Evolutionary conservation across 2,329 filamentous ascomycete genomes (phyloP).

Genomic region (Clonostachys chloroleuca): DNA sequence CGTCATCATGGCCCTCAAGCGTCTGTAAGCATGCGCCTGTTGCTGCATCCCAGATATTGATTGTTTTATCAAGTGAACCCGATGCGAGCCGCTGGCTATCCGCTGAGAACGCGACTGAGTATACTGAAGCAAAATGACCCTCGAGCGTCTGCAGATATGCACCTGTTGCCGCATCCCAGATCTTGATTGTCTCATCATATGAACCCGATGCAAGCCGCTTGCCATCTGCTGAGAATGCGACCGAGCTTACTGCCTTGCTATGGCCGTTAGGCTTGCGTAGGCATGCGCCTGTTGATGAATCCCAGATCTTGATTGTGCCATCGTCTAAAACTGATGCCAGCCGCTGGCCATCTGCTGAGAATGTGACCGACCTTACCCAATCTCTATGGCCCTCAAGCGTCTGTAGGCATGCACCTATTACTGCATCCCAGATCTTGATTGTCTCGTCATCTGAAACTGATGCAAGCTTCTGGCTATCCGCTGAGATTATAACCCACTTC

Average conservation of each 20-base stretch:
- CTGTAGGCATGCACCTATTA: not conserved
- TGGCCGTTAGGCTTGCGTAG: slow-evolving; percentile 2
- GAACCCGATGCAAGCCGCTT: too few species aligned
- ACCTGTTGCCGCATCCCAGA: too few species aligned
- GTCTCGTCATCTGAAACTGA: too few species aligned
- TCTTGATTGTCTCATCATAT: too few species aligned
- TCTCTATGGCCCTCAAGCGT: not conserved
- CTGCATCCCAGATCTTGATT: too few species aligned
- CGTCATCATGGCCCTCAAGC: slow-evolving; percentile 1
- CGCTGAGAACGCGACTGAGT: slow-evolving; percentile 1
- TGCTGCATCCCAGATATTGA: slow-evolving; percentile 2
- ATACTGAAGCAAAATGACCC: too few species aligned
- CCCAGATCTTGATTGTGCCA: slow-evolving; percentile 3
- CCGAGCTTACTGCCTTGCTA: not conserved
- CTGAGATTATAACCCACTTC: too few species aligned
- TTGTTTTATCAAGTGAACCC: not conserved
- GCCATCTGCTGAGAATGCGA: too few species aligned
- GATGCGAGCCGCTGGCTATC: not conserved
- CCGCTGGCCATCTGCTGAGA: not conserved
- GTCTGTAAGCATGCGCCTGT: slow-evolving; percentile 3
- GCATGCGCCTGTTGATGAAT: not conserved
- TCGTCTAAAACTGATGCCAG: slow-evolving; percentile 1
- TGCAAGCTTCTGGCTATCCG: too few species aligned
- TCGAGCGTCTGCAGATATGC: too few species aligned
- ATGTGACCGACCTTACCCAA: not conserved